Base-by-base conservation (phyloP, 495 filamentous ascomycete genomes). In the Neurospora sp. region DNA sequence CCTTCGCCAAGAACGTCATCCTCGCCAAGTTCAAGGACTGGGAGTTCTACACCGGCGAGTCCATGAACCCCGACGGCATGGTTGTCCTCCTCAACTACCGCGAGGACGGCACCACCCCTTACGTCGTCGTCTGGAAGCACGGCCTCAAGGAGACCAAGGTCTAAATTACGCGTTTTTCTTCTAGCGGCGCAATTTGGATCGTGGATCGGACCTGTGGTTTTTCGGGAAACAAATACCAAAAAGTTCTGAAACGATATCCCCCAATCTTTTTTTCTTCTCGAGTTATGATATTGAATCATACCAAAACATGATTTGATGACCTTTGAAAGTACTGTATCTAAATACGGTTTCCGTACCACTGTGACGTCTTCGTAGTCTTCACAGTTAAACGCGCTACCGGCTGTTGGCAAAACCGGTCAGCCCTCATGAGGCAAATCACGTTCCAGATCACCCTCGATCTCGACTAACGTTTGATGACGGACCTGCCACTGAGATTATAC, bases 21-120 rank as follows among this genome's bases (percentile, higher is more conserved):
- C 78, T 92, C 48, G 85, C 76, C 83, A 94, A 91, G 84, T 97
- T 97, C 88, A 93, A 95, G 85, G 92, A 99, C 87, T 97, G 90
- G 82, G 96, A 98, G 78, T 93, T 97, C 84, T 92, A 94, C 82
- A 92, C 92, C 77, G 95, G 96, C 82, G 89, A 94, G 87, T 91
- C 89, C 75, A 95, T 94, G 93, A 89, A 97, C 80, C 89, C 90
- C 74, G 93, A 97, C 77, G 94, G 92, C 84, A 98, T 99, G 96
- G 88, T 97, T 79, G 87, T 96, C 72, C 93, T 98, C 72, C 91
- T 98, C 81, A 95, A 98, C 86, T 99, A 97, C 88, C 94, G 95
- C 79, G 94, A 96, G 80, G 96, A 98, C 77, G 96, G 96, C 82
- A 83, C 91, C 74, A 98, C 95, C 37, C 96, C 96, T 42, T 99